Percentiles rank a stretch among this genome's conserved stretches.
These are phyloP conservation scores for Pelargonium citronellum DNA, from an alignment of 441 rosid species.

Conservation along the genomic window DNA sequence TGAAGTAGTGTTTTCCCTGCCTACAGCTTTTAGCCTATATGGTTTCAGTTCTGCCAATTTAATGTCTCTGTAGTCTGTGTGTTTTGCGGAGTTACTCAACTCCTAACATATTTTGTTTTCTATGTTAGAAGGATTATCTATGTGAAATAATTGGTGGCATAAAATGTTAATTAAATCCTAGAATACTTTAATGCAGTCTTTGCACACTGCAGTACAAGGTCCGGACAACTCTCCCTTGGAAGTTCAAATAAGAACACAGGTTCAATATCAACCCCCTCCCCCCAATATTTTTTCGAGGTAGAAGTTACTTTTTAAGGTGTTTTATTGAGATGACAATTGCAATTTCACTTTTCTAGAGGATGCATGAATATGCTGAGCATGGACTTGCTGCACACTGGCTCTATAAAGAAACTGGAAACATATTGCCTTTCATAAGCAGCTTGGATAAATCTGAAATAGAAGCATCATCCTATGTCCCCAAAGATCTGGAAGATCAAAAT, in stretches of 20 bases:
- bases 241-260: conserved; percentile 83
- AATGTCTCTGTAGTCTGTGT: neutral
- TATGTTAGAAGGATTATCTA: neutral
- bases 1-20: neutral
- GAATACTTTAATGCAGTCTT: conserved; percentile 46
- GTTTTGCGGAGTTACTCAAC: neutral
- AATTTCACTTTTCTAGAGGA: conserved; percentile 39
- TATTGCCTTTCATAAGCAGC: conserved; percentile 32
- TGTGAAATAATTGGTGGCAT: neutral
- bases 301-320: conserved; percentile 4
- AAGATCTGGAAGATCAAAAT: conserved; percentile 34
- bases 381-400: conserved; percentile 89
- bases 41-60: neutral
- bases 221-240: conserved; percentile 70
- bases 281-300: conserved; percentile 11
- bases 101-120: neutral
- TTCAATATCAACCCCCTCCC: conserved; percentile 13
- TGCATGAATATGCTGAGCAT: conserved; percentile 77
- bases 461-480: conserved; percentile 34
- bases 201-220: conserved; percentile 72
- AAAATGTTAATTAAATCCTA: neutral
- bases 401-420: conserved; percentile 60
- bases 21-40: neutral
- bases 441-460: conserved; percentile 45
- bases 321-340: conserved; percentile 13